Evolutionary conservation across 495 filamentous ascomycete genomes (phyloP), one percentile per base, ranked within the genome.

Genomic region (Acidiella bohemica): DNA sequence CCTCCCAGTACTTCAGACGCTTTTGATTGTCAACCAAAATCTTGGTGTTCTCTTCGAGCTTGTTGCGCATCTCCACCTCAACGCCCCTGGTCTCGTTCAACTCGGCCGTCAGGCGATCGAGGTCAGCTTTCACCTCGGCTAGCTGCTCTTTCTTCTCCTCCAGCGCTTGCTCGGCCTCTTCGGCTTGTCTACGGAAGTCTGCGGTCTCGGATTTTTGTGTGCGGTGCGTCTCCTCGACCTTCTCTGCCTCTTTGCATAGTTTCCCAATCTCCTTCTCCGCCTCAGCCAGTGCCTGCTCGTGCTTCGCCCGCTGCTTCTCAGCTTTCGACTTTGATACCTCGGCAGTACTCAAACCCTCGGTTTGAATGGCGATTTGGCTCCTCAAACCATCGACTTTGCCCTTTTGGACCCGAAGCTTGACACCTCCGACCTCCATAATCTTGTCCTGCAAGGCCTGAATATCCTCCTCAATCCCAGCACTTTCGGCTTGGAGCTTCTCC

Each of bases 1-100:
- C 82, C 19, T 83, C 67, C 84, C 85, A 95, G 64, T 93, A 82
- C 20, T 66, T 69, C 12, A 80, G 65, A 13, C 82, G 75, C 61
- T 84, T 87, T 56, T 93, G 80, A 60, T 90, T 88, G 46, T 97
- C 90, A 6, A 62, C 55, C 17, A 94, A 71, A 9, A 78, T 73
- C 60, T 95, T 97, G 48, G 93, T 84, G 61, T 85, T 87, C 57
- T 96, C 87, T 53, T 96, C 84, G 13, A 96, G 75, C 59, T 93
- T 90, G 59, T 95, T 95, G 36, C 85, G 83, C 85, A 95, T 95
- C 59, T 96, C 90, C 44, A 97, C 93, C 61, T 96, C 92, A 12
- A 79, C 69, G 3, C 83, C 87, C 0, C 90, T 76, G 2, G 78
- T 93, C 55, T 82, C 82, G 55, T 96, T 96, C 28, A 96, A 66